Conservation (phyloP, 139 green algal genomes). For the Eudorina sp. region DNA sequence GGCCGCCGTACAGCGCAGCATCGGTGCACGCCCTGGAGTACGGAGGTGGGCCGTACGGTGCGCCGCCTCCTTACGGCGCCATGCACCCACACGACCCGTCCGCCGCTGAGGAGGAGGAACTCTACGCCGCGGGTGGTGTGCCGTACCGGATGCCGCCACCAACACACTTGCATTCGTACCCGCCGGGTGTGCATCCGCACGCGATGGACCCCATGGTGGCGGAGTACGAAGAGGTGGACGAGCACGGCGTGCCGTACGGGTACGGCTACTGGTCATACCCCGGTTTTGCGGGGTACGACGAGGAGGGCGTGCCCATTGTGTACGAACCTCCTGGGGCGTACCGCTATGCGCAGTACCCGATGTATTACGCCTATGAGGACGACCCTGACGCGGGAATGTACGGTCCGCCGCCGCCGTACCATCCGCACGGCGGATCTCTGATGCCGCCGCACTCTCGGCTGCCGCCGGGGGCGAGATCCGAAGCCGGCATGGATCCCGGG, state of each 20-base stretch:
- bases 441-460: neutral
- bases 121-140: neutral
- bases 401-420: neutral
- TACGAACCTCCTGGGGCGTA: slow-evolving; percentile 14
- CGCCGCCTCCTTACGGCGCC: neutral
- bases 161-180: neutral
- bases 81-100: neutral
- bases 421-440: neutral
- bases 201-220: neutral
- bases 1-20: neutral
- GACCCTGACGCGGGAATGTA: neutral
- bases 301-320: slow-evolving; percentile 25
- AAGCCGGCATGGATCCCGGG: neutral
- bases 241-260: slow-evolving; percentile 42
- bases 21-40: slow-evolving; percentile 9
- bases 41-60: neutral
- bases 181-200: too few relatives aligned
- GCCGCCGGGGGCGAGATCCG: neutral
- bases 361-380: slow-evolving; percentile 37
- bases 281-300: slow-evolving; percentile 8
- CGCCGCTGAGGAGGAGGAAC: neutral
- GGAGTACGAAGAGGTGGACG: slow-evolving; percentile 48
- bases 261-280: neutral
- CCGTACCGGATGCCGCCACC: slow-evolving; percentile 15
- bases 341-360: neutral